A percentile compares a stretch with the other conserved stretches of the same genome.
phyloP scores from a whole-genome alignment of 2,329 filamentous ascomycete genomes.

The Metarhizium robertsii region DNA sequence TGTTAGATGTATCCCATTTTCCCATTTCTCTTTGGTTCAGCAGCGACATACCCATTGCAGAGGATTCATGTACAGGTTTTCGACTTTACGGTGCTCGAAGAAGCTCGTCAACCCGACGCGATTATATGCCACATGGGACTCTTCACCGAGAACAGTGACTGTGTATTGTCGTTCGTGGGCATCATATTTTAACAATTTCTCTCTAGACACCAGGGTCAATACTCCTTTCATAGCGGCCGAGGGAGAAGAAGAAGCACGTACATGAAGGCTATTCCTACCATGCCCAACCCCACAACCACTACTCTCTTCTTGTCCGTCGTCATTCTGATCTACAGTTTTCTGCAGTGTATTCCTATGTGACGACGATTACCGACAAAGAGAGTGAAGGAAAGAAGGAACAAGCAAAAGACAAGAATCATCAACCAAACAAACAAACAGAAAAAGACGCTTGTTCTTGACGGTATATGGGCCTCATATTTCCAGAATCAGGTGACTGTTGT shows the following conservation, averaged over 20 bases:
- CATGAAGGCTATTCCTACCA: conserved; percentile 75
- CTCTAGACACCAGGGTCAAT: conserved; percentile 39
- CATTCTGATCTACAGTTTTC: background rate
- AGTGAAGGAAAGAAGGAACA: background rate
- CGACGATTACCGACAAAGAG: background rate
- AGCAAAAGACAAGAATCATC: background rate
- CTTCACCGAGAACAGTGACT: conserved; percentile 79
- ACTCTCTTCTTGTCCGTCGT: conserved; percentile 44
- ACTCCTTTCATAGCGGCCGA: background rate
- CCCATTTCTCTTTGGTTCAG: too few relatives aligned
- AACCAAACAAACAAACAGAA: background rate
- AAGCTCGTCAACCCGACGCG: conserved; percentile 82
- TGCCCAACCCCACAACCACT: conserved; percentile 80
- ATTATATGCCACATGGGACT: conserved; percentile 82
- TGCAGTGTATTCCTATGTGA: background rate
- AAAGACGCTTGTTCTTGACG: background rate
- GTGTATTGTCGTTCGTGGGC: conserved; percentile 66
- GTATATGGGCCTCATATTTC: background rate
- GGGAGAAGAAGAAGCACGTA: conserved; percentile 33
- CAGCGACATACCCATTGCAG: conserved; percentile 58
- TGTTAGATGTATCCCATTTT: too few relatives aligned
- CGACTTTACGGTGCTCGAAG: conserved; percentile 76
- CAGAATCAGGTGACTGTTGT: too few relatives aligned
- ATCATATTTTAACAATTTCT: conserved; percentile 83
- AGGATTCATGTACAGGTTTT: conserved; percentile 82